phyloP scores from a whole-genome alignment of 2,329 filamentous ascomycete genomes.

The Colletotrichum sublineola region DNA sequence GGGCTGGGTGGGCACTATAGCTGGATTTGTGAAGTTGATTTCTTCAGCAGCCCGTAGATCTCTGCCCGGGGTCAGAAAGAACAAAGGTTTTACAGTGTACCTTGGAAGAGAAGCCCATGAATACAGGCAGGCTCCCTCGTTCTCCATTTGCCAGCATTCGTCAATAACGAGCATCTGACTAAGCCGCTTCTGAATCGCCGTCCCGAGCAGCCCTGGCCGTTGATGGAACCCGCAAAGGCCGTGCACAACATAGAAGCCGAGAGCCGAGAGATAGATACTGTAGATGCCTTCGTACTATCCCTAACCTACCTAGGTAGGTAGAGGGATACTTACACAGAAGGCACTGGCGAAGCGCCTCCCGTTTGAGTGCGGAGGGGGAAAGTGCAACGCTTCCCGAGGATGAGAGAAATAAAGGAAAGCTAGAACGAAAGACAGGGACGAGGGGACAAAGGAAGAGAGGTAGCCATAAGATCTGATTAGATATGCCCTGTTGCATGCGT shows the following conservation, averaged over 20 bases:
- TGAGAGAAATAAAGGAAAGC: not conserved
- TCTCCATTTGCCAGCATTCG: not conserved
- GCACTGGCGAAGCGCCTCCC: not conserved
- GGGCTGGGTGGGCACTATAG: no score
- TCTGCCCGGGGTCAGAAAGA: not conserved
- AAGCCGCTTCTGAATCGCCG: slow-evolving; percentile 15
- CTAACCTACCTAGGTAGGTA: not conserved
- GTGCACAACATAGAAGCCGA: slow-evolving; percentile 17
- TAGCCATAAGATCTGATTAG: slow-evolving; percentile 25
- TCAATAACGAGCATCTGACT: not conserved
- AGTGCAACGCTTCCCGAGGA: slow-evolving; percentile 19
- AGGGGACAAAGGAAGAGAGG: not conserved
- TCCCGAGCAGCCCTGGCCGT: slow-evolving; percentile 18
- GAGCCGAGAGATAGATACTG: no score
- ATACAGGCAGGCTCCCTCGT: not conserved
- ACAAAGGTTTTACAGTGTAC: no score
- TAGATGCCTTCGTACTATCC: no score
- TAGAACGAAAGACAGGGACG: not conserved
- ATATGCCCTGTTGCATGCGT: slow-evolving; percentile 18
- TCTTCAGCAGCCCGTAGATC: not conserved
- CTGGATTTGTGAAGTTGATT: not conserved
- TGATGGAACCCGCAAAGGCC: slow-evolving; percentile 11
- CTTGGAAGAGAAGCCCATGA: no score
- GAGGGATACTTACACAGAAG: no score
- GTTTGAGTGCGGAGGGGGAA: slow-evolving; percentile 2